Percentiles rank a stretch among this genome's conserved stretches.
phyloP scores from a whole-genome alignment of 495 filamentous ascomycete genomes.

The Cercophora sp. region DNA sequence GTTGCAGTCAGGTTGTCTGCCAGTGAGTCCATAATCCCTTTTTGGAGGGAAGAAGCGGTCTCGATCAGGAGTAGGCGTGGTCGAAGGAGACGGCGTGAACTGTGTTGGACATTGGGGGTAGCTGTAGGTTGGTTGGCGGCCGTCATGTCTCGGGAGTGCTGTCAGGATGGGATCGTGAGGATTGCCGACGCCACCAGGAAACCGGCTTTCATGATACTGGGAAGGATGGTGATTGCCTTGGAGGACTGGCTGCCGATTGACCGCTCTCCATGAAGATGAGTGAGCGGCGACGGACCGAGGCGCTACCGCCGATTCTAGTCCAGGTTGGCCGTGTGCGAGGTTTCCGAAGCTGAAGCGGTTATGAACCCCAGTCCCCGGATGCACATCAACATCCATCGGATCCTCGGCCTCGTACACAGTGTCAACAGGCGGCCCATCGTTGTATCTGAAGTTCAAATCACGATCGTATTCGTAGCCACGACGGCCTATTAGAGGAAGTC shows the following conservation, averaged over 20 bases:
- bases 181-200: too few relatives aligned
- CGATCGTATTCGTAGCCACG: constrained; percentile 12
- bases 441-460: not conserved
- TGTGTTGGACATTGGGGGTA: not conserved
- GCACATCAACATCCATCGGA: too few relatives aligned
- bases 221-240: not conserved
- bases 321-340: too few relatives aligned
- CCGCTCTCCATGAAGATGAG: not conserved
- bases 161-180: not conserved
- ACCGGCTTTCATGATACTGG: too few relatives aligned
- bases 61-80: too few relatives aligned
- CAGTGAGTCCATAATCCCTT: too few relatives aligned
- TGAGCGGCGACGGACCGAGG: not conserved
- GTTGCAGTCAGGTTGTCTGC: too few relatives aligned
- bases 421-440: too few relatives aligned
- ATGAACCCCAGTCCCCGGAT: too few relatives aligned
- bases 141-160: not conserved
- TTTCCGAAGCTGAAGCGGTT: too few relatives aligned
- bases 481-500: not conserved
- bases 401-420: too few relatives aligned
- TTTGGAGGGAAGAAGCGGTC: too few relatives aligned
- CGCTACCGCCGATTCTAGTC: not conserved
- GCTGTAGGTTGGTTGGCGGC: not conserved
- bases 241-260: not conserved
- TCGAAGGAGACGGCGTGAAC: not conserved